These are phyloP conservation scores for Nakazawaea molendinolei DNA, from an alignment of 805 yeast genomes.

Conservation along the genomic window DNA sequence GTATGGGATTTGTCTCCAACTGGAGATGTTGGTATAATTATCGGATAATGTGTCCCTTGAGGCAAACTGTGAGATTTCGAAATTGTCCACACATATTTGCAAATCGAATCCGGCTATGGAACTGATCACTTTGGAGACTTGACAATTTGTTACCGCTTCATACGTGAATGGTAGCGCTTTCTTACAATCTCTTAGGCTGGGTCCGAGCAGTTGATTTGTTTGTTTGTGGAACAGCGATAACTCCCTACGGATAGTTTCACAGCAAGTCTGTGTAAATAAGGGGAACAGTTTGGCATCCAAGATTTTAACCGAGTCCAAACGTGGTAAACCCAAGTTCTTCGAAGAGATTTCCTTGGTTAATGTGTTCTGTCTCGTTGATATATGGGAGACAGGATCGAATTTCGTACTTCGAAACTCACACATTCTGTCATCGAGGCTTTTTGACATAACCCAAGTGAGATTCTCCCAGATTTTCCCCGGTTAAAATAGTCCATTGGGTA, in stretches of 20 bases:
- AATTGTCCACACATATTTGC: conserved; percentile 36
- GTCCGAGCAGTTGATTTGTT: conserved; percentile 26
- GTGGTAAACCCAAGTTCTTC: conserved; percentile 11
- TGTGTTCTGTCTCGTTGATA: conserved; percentile 15
- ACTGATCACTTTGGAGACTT: conserved; percentile 38
- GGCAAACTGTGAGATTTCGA: conserved; percentile 42
- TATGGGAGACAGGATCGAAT: conserved; percentile 21
- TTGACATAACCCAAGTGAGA: no score
- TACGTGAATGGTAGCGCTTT: conserved; percentile 39
- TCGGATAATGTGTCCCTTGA: conserved; percentile 2
- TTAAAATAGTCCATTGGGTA: no score
- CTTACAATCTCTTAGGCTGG: conserved; percentile 20
- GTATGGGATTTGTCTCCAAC: conserved; percentile 9
- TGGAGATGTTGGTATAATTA: conserved; percentile 1
- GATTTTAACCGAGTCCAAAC: conserved; percentile 17
- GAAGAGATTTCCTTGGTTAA: conserved; percentile 15
- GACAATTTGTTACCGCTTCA: conserved; percentile 48
- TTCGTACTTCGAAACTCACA: no score
- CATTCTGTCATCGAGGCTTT: no score
- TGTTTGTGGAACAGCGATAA: conserved; percentile 22
- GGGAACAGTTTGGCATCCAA: conserved; percentile 30
- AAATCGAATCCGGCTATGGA: conserved; percentile 47
- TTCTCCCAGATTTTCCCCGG: no score
- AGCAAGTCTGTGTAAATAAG: conserved; percentile 36
- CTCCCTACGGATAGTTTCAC: conserved; percentile 35